Base-by-base conservation (phyloP, 1,139 yeast genomes). In the Blastobotrys elegans region DNA sequence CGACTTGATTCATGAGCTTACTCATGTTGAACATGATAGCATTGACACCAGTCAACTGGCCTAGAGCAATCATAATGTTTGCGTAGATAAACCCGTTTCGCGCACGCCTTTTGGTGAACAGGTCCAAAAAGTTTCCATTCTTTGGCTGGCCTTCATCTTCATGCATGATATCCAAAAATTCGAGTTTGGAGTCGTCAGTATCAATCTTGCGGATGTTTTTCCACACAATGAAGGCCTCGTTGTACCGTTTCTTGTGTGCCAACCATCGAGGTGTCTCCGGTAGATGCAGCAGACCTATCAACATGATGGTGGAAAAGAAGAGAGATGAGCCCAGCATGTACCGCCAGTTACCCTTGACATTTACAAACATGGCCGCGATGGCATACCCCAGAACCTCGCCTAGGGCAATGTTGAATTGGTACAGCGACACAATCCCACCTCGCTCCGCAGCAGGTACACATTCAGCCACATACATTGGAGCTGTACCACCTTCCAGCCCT, bases 221-320 rank as follows among this genome's bases (percentile, higher is more conserved):
- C 81, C 82, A 80, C n/a, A 77, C 77, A 16, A 65, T 61, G 63
- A 69, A 77, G 3, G 72, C 80, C 62, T 76, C 76, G 8, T 79
- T 81, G 30, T 67, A 60, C 53, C 72, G 70, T 43, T 70, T 69
- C 61, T 76, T 77, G 57, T 73, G 74, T 34, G 75, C 75, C 53
- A 80, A 71, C 84, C 84, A 82, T 62, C 82, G 76, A 26, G 89
- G 88, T 5, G 86, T 79, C 63, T 82, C 89, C n/a, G 84, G 88
- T 52, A 82, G 67, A 53, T 75, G 66, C 58, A 76, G 66, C 62
- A 76, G 58, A 29, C 81, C 82, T 49, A 68, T 44, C 33, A 75
- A 65, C 57, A 77, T 63, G 13, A 70, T 57, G 1, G 82, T 74
- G 5, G 84, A 78, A 56, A 77, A 79, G 1, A 79, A 70, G 42